Conservation (phyloP, 495 filamentous ascomycete species). For the Daldinia concentrica region DNA sequence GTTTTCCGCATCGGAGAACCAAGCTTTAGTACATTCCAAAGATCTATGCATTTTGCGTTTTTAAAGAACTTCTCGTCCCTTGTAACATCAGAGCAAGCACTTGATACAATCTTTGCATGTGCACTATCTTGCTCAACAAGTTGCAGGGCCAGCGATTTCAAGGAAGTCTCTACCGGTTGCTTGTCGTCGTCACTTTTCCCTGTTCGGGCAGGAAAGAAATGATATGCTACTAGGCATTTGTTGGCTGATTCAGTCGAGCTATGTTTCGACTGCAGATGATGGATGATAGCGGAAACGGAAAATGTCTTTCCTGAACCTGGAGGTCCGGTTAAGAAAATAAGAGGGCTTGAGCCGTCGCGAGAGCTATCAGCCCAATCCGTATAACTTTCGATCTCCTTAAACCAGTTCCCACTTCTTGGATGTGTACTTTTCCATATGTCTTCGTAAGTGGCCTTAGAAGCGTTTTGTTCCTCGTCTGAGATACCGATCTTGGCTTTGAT, state of each 20-base stretch:
- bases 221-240: slow-evolving; percentile 32
- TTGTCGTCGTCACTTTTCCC: slow-evolving; percentile 31
- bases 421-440: background rate
- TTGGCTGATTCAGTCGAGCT: slow-evolving; percentile 3
- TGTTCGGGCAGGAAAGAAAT: slow-evolving; percentile 33
- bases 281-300: slow-evolving; percentile 29
- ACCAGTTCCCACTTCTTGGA: background rate
- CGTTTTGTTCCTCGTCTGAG: background rate
- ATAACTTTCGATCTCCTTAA: background rate
- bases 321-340: slow-evolving; percentile 26
- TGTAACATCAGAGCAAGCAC: slow-evolving; percentile 21
- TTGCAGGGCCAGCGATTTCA: slow-evolving; percentile 41
- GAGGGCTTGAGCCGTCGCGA: background rate
- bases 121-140: slow-evolving; percentile 41
- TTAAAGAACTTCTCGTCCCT: slow-evolving; percentile 34
- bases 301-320: slow-evolving; percentile 39
- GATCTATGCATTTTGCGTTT: slow-evolving; percentile 35
- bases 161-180: slow-evolving; percentile 31
- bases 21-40: slow-evolving; percentile 40
- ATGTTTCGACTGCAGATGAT: slow-evolving; percentile 34
- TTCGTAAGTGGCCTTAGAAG: background rate
- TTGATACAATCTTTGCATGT: slow-evolving; percentile 32
- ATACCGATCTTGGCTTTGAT: background rate
- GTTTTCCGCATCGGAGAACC: slow-evolving; percentile 30
- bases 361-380: background rate